Conservation (phyloP, 305 asterid species). For the Solanum hybrid region DNA sequence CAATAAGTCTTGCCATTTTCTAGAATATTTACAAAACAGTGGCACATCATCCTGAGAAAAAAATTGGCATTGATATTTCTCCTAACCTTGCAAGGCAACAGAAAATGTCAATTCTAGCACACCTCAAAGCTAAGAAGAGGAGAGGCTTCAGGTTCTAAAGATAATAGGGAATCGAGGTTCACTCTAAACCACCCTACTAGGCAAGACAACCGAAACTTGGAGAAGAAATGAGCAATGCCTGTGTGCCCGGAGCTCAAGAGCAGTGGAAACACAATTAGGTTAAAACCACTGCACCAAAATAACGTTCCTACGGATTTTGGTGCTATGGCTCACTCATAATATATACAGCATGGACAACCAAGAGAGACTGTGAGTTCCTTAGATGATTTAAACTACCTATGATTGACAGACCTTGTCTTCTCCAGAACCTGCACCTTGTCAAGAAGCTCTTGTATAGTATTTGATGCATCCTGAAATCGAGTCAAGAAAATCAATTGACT, state of each 20-base stretch:
- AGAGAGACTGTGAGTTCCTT: neutral
- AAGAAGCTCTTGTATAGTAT: conserved; percentile 50
- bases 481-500: neutral
- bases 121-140: neutral
- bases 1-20: neutral
- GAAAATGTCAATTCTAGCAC: neutral
- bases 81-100: neutral
- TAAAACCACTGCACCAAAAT: neutral
- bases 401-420: conserved; percentile 15
- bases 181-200: neutral
- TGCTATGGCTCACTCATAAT: neutral
- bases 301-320: neutral
- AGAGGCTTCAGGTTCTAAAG: neutral
- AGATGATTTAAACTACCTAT: neutral
- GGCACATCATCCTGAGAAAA: neutral
- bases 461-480: conserved; percentile 50
- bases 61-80: neutral
- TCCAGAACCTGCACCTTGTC: conserved; percentile 38
- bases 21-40: neutral
- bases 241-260: neutral
- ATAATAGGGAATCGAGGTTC: neutral
- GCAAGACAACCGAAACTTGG: neutral
- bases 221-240: neutral
- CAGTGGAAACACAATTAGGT: neutral
- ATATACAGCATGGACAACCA: neutral